A percentile compares a stretch with the other conserved stretches of the same genome.
Conservation (phyloP, 768 basidiomycete species). For the Tulasnella sp. region DNA sequence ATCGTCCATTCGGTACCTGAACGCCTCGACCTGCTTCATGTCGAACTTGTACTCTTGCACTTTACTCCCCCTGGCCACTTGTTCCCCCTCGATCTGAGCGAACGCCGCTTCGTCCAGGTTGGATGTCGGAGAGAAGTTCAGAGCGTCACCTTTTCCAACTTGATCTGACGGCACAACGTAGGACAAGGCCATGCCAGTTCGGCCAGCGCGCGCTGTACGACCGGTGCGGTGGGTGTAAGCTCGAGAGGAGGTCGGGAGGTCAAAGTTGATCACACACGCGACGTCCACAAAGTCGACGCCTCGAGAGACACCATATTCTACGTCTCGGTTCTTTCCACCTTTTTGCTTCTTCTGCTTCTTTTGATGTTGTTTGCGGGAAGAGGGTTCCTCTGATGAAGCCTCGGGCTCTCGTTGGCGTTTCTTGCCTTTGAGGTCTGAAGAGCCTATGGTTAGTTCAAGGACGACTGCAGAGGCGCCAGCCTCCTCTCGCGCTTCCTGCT, state of each 20-base stretch:
- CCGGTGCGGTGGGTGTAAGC: slow-evolving; percentile 95
- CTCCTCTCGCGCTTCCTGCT: background rate
- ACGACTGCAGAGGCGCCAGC: too few species aligned
- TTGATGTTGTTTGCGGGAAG: too few species aligned
- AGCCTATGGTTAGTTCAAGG: too few species aligned
- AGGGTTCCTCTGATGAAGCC: too few species aligned
- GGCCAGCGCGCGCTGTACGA: slow-evolving; percentile 90
- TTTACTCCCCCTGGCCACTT: slow-evolving; percentile 44
- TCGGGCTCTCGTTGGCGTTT: too few species aligned
- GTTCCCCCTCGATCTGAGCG: slow-evolving; percentile 64
- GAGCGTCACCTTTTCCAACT: slow-evolving; percentile 48
- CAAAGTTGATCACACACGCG: slow-evolving; percentile 95
- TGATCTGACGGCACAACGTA: slow-evolving; percentile 65
- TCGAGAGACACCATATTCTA: slow-evolving; percentile 87
- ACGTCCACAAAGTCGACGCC: slow-evolving; percentile 97
- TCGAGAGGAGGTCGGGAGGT: slow-evolving; percentile 77
- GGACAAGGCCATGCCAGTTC: slow-evolving; percentile 83
- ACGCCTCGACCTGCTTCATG: slow-evolving; percentile 92
- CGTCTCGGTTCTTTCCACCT: slow-evolving; percentile 41
- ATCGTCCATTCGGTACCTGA: slow-evolving; percentile 97
- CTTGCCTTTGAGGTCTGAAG: too few species aligned
- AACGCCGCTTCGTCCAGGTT: slow-evolving; percentile 74
- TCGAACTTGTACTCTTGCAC: slow-evolving; percentile 90
- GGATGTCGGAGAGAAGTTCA: slow-evolving; percentile 35
- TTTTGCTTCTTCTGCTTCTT: background rate